These are phyloP conservation scores for Fusarium torulosum DNA, from an alignment of 2,329 filamentous ascomycete species.

Conservation along the genomic window DNA sequence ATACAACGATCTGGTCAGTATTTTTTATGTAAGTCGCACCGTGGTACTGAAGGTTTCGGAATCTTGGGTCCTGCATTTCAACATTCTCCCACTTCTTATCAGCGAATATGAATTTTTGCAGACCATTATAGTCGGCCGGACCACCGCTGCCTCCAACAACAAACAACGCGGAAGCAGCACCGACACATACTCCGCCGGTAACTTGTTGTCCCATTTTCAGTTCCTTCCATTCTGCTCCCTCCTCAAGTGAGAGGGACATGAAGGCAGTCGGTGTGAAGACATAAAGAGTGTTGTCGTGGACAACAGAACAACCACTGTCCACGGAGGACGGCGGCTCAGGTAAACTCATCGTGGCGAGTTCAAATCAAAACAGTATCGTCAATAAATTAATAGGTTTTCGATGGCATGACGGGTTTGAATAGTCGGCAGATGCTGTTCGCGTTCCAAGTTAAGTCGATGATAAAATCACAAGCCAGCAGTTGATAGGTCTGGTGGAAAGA, in stretches of 20 bases:
- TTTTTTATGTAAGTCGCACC: constrained; percentile 79
- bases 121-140: constrained; percentile 72
- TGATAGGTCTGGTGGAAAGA: constrained; percentile 8
- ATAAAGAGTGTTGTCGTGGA: constrained; percentile 86
- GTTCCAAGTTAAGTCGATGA: constrained; percentile 29
- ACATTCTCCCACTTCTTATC: constrained; percentile 67
- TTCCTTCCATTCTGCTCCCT: constrained; percentile 78
- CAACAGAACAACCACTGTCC: constrained; percentile 82
- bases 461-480: constrained; percentile 17
- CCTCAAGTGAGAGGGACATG: constrained; percentile 75
- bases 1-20: constrained; percentile 80
- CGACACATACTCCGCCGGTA: constrained; percentile 81
- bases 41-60: constrained; percentile 77
- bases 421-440: constrained; percentile 24
- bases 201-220: constrained; percentile 77
- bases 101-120: constrained; percentile 75
- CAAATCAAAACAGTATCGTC: constrained; percentile 28
- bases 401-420: constrained; percentile 46
- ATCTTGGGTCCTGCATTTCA: constrained; percentile 50
- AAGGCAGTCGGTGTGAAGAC: constrained; percentile 82
- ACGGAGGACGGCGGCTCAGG: constrained; percentile 78
- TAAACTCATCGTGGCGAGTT: constrained; percentile 70
- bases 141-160: constrained; percentile 79
- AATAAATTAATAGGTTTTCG: constrained; percentile 32
- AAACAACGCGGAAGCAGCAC: constrained; percentile 77